Evolutionary conservation across 2,329 filamentous ascomycete genomes (phyloP).

Genomic region (Exserohilum rostratum): DNA sequence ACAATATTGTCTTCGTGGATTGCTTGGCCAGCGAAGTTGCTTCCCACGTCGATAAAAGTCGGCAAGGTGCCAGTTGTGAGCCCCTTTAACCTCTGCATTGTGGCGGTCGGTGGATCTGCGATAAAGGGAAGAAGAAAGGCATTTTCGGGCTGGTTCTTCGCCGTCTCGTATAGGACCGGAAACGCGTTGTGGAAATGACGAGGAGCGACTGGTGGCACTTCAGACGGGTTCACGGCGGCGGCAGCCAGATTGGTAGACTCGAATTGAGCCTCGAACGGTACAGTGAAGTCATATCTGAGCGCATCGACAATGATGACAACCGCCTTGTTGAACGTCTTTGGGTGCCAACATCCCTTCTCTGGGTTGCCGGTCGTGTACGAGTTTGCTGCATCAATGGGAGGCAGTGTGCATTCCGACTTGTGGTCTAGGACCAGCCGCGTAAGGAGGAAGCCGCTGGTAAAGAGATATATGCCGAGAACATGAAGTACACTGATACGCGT

Average conservation of each 20-base stretch:
- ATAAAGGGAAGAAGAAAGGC: conserved; percentile 94
- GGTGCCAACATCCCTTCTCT: conserved; percentile 88
- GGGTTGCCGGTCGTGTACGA: conserved; percentile 48
- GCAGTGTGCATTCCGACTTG: conserved; percentile 75
- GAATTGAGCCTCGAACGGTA: conserved; percentile 69
- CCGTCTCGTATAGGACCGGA: conserved; percentile 83
- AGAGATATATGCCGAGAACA: conserved; percentile 81
- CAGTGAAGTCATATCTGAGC: conserved; percentile 93
- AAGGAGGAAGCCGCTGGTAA: conserved; percentile 92
- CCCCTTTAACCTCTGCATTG: conserved; percentile 89
- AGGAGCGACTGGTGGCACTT: conserved; percentile 35
- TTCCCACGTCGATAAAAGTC: conserved; percentile 91
- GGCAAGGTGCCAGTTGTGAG: conserved; percentile 93
- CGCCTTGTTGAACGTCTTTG: conserved; percentile 89
- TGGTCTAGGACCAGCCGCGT: conserved; percentile 82
- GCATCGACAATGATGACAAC: conserved; percentile 92
- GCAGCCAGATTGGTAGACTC: conserved; percentile 47
- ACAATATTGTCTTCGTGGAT: conserved; percentile 91
- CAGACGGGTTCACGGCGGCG: conserved; percentile 19
- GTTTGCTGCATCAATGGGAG: conserved; percentile 64
- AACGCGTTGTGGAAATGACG: conserved; percentile 86
- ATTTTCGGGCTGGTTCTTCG: conserved; percentile 74
- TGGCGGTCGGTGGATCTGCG: conserved; percentile 93
- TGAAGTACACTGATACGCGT: conserved; percentile 68
- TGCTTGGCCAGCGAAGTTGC: conserved; percentile 91